These are phyloP conservation scores for Hirschioporus abietinus DNA, from an alignment of 768 basidiomycete species.

Conservation along the genomic window DNA sequence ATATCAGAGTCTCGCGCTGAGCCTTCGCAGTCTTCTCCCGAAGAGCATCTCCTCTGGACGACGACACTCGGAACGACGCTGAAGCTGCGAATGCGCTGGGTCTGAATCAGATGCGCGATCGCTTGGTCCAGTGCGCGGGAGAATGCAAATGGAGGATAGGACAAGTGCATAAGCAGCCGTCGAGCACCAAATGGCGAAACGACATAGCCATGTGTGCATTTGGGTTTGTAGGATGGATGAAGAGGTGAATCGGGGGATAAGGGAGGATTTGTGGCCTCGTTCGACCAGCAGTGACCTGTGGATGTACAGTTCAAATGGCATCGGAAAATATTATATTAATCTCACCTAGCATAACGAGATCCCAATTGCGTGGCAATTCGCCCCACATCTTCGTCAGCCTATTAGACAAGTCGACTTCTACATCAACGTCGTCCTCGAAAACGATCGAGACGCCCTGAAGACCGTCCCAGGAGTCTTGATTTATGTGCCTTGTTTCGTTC, in stretches of 20 bases:
- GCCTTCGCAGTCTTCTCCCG: neutral
- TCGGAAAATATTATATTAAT: neutral
- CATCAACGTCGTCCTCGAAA: constrained; percentile 78
- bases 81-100: constrained; percentile 49
- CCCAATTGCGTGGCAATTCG: constrained; percentile 57
- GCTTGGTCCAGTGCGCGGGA: constrained; percentile 77
- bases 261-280: constrained; percentile 49
- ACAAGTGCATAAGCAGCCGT: constrained; percentile 53
- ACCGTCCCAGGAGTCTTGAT: constrained; percentile 8
- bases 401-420: constrained; percentile 55
- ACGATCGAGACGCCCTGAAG: constrained; percentile 41
- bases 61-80: constrained; percentile 67
- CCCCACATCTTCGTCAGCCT: constrained; percentile 43
- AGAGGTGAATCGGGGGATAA: constrained; percentile 29
- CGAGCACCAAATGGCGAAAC: constrained; percentile 56
- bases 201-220: constrained; percentile 72
- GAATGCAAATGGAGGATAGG: constrained; percentile 64
- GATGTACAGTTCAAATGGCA: constrained; percentile 7
- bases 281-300: constrained; percentile 76
- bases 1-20: constrained; percentile 1
- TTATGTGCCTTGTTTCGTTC: constrained; percentile 20
- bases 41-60: constrained; percentile 50
- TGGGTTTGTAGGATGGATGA: constrained; percentile 55
- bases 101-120: constrained; percentile 58
- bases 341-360: constrained; percentile 67